These are phyloP conservation scores for Pyrenochaeta sp. DNA, from an alignment of 2,329 filamentous ascomycete genomes.

Conservation along the genomic window DNA sequence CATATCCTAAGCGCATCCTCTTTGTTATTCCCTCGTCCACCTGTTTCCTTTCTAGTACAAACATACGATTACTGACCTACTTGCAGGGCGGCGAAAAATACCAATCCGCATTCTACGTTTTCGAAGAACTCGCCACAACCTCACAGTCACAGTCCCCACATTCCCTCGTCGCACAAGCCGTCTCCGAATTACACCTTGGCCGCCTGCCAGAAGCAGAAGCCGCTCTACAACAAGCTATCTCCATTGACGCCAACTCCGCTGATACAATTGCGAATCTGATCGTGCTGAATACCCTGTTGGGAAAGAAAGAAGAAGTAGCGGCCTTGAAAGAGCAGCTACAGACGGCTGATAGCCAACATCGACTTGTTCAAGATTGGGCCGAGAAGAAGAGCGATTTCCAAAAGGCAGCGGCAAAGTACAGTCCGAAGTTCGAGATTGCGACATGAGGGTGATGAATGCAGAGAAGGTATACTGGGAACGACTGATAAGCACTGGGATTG, in stretches of 20 bases:
- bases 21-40: background rate
- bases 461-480: too few species aligned
- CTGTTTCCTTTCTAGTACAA: background rate
- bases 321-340: conserved; percentile 64
- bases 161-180: conserved; percentile 84
- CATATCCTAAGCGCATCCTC: background rate
- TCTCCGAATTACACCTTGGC: conserved; percentile 90
- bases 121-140: conserved; percentile 91
- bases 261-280: conserved; percentile 84
- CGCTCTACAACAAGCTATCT: conserved; percentile 80
- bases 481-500: too few species aligned
- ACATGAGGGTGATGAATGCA: conserved; percentile 28
- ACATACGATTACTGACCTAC: conserved; percentile 30
- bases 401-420: conserved; percentile 85
- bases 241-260: conserved; percentile 74
- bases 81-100: conserved; percentile 89
- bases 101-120: conserved; percentile 97
- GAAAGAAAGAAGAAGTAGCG: conserved; percentile 67
- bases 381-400: conserved; percentile 92
- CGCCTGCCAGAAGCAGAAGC: conserved; percentile 88
- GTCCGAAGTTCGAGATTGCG: conserved; percentile 73
- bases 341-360: conserved; percentile 71
- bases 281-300: conserved; percentile 79
- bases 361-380: conserved; percentile 75
- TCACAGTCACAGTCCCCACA: conserved; percentile 79